Evolutionary conservation across 805 yeast genomes (phyloP), one percentile per base, ranked within the genome.

Genomic region (Saccharomycopsis selenospora): DNA sequence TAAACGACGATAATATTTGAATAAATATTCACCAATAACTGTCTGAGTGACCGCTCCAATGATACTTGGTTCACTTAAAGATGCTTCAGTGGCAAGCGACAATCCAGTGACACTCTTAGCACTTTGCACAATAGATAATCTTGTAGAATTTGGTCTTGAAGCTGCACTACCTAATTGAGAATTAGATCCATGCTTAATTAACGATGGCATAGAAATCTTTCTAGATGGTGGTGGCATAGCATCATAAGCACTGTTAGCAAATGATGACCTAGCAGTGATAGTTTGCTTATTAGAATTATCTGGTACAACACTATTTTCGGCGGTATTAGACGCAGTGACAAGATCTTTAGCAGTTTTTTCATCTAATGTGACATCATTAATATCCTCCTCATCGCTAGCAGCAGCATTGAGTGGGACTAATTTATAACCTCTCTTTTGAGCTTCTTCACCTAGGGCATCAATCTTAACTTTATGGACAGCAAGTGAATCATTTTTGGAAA

Each of bases 1-100:
- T 46, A 84, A 66, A 52, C 80, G 79, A 50, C 93, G 79, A 62
- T 82, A 86, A 62, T 90, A 90, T 65, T 91, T 91, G 75, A 74
- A 82, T 50, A 90, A 69, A 55, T 80, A 86, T 61, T 91, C 98
- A 46, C 99, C 99, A 63, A 90, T 85, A 40, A 91, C 89, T 3
- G 93, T 85, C 65, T 91, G 97, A 0, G 97, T 85, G 48, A 91
- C 77, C 1, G 91, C 90, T 2, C 88, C 88, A 56, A 85, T 80
- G 75, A 85, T 85, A 40, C 80, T 79, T 43, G 77, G 77, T 55
- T 80, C 85, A 1, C 82, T 77, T 44, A 79, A 66, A 0, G 88
- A 80, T 5, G 80, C 81, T 59, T 75, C 72, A 0, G 89, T 82
- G 48, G 79, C 67, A 51, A 62, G 55, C 22, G 67, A 67, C 4